Evolutionary conservation across 257 asterid species (phyloP).

Genomic region (Handroanthus guayacan): DNA sequence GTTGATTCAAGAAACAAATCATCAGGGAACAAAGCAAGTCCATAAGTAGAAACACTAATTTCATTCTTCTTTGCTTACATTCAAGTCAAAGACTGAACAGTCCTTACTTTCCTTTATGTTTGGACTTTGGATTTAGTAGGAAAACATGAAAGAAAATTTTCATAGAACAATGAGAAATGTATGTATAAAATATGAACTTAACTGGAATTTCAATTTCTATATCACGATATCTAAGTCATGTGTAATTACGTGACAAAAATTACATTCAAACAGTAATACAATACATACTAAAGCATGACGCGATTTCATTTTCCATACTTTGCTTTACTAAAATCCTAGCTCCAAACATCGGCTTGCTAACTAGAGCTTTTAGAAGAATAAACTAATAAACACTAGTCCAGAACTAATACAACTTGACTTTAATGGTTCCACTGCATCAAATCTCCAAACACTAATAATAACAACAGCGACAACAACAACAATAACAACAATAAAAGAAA

Average conservation of each 20-base stretch:
- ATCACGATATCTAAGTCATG: not conserved
- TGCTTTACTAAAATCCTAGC: not conserved
- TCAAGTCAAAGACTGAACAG: not conserved
- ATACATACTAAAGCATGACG: not conserved
- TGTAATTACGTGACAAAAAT: not conserved
- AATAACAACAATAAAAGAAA: not conserved
- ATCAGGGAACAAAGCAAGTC: not conserved
- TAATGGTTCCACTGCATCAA: constrained; percentile 8
- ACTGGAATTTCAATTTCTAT: not conserved
- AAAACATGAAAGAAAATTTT: not conserved
- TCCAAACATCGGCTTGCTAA: constrained; percentile 1
- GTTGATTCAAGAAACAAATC: not conserved
- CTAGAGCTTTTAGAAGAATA: not conserved
- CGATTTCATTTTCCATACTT: not conserved
- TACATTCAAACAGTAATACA: not conserved
- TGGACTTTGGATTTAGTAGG: not conserved
- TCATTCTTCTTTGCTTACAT: not conserved
- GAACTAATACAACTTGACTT: not conserved
- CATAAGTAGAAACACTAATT: not conserved
- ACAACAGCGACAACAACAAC: too few relatives aligned
- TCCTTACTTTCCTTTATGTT: not conserved
- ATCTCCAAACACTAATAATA: not conserved
- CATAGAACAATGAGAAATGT: not conserved
- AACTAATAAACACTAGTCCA: constrained; percentile 4
- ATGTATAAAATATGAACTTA: not conserved